These are phyloP conservation scores for Aspergillus fijiensis DNA, from an alignment of 2,329 filamentous ascomycete genomes.

Conservation along the genomic window DNA sequence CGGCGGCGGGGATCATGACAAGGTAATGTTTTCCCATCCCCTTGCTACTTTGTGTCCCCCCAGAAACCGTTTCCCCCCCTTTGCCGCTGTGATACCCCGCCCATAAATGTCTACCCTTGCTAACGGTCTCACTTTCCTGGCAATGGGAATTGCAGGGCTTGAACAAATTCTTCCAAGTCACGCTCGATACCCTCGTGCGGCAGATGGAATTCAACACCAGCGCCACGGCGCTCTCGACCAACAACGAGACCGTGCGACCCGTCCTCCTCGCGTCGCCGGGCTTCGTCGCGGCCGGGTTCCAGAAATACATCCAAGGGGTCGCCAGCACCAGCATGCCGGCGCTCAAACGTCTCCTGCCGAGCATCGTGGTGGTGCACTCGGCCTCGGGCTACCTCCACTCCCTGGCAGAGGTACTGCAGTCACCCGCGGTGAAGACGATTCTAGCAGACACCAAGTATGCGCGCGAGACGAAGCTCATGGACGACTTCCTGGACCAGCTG, in stretches of 20 bases:
- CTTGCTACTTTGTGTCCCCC: too few relatives aligned
- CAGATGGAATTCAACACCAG: conserved; percentile 68
- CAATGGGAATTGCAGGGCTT: conserved; percentile 53
- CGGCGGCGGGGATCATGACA: conserved; percentile 51
- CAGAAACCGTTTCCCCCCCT: too few relatives aligned
- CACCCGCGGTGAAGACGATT: conserved; percentile 71
- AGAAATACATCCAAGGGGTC: conserved; percentile 65
- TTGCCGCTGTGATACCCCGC: too few relatives aligned
- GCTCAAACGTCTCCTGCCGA: conserved; percentile 67
- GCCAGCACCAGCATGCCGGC: conserved; percentile 60
- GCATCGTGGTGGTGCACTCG: conserved; percentile 71
- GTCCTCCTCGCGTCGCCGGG: conserved; percentile 85
- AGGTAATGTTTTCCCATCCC: conserved; percentile 27
- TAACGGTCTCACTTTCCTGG: background rate
- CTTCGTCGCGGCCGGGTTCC: conserved; percentile 79
- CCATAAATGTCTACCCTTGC: too few relatives aligned
- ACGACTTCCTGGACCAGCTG: conserved; percentile 74
- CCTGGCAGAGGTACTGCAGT: conserved; percentile 82
- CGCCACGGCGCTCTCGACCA: conserved; percentile 35
- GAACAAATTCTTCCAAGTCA: conserved; percentile 74
- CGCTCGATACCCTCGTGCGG: conserved; percentile 70
- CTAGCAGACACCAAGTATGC: conserved; percentile 87
- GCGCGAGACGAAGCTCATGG: conserved; percentile 78
- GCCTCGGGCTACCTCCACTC: conserved; percentile 84
- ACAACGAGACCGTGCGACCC: conserved; percentile 50